Evolutionary conservation across 345 rosid species (phyloP).

Genomic region (Passiflora organensis): DNA sequence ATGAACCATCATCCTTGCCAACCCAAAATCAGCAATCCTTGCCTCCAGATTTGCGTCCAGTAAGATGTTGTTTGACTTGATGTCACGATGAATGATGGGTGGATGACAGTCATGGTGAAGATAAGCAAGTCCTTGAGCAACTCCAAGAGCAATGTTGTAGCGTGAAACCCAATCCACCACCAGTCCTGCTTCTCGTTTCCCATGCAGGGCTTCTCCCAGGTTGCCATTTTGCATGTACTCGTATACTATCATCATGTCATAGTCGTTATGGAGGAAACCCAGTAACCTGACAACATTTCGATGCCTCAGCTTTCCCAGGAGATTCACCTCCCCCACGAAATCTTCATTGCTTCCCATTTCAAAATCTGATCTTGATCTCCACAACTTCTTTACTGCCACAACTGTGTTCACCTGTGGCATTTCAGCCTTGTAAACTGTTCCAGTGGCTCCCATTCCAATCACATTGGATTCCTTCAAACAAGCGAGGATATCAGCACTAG

Average conservation of each 20-base stretch:
- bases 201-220: constrained; percentile 80
- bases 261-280: constrained; percentile 71
- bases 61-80: constrained; percentile 83
- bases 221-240: constrained; percentile 85
- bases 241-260: constrained; percentile 66
- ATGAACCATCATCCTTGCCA: constrained; percentile 81
- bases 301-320: constrained; percentile 80
- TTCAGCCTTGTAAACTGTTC: constrained; percentile 80
- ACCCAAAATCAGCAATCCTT: constrained; percentile 86
- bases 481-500: constrained; percentile 62
- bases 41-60: constrained; percentile 83
- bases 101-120: constrained; percentile 95
- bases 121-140: constrained; percentile 89
- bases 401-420: constrained; percentile 40
- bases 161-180: constrained; percentile 86
- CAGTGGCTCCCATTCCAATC: constrained; percentile 92
- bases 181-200: constrained; percentile 57
- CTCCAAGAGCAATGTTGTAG: constrained; percentile 76
- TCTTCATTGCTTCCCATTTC: constrained; percentile 58
- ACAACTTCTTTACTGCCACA: constrained; percentile 83
- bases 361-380: constrained; percentile 62
- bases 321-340: constrained; percentile 75
- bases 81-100: constrained; percentile 76
- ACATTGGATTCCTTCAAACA: constrained; percentile 73
- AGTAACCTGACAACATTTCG: constrained; percentile 79